Conservation (phyloP, 192 early-diverging fungal genomes). For the Cetraspora pellucida region DNA sequence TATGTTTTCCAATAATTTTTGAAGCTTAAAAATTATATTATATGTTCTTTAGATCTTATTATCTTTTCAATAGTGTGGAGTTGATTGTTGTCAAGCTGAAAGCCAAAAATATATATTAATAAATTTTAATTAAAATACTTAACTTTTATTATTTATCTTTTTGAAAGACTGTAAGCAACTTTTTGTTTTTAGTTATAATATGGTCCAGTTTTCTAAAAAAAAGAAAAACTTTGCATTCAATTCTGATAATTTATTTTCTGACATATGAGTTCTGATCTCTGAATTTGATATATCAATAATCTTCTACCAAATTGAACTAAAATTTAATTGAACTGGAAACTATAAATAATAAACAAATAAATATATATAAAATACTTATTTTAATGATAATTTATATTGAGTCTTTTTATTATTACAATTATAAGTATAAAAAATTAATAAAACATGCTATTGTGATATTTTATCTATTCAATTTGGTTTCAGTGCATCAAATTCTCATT, state of each 20-base stretch:
- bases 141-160: constrained; percentile 15
- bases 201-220: constrained; percentile 25
- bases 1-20: constrained; percentile 5
- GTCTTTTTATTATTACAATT: constrained; percentile 13
- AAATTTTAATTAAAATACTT: constrained; percentile 22
- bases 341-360: constrained; percentile 5
- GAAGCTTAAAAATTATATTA: constrained; percentile 10
- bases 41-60: constrained; percentile 15
- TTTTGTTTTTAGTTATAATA: constrained; percentile 19
- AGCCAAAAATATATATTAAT: not conserved
- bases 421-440: not conserved
- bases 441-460: not conserved
- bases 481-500: constrained; percentile 15
- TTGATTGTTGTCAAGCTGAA: constrained; percentile 27
- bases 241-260: constrained; percentile 13
- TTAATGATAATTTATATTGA: constrained; percentile 20
- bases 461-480: constrained; percentile 19
- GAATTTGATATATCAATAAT: constrained; percentile 30
- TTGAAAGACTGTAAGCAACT: constrained; percentile 30
- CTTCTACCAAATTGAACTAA: constrained; percentile 27
- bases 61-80: constrained; percentile 26
- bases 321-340: constrained; percentile 11
- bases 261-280: not conserved
- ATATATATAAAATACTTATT: not conserved
- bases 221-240: constrained; percentile 23